Conservation (phyloP, 129 eudicot genomes). For the Logfia minima region DNA sequence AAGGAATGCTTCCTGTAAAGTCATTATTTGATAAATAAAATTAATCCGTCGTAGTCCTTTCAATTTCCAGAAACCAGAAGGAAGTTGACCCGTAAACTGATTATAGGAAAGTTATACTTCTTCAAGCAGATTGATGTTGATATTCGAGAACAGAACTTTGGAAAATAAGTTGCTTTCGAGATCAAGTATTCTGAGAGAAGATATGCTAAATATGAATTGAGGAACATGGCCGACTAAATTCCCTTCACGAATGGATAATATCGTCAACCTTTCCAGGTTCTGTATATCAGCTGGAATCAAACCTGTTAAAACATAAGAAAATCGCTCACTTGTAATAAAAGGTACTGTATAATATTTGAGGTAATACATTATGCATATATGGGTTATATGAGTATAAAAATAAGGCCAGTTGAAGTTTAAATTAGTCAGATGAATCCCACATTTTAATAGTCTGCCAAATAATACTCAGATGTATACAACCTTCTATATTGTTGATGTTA, state of each 20-base stretch:
- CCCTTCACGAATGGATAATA: conserved; percentile 25
- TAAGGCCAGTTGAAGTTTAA: no score
- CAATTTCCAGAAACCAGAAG: conserved; percentile 26
- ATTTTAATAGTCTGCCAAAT: no score
- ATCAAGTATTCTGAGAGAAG: conserved; percentile 32
- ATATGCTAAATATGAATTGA: conserved; percentile 41
- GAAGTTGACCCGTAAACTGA: conserved; percentile 36
- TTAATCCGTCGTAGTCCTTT: conserved; percentile 22
- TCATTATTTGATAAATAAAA: conserved; percentile 28
- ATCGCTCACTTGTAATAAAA: not conserved
- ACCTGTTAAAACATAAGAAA: conserved; percentile 32
- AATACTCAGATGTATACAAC: no score
- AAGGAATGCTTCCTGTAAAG: conserved; percentile 43
- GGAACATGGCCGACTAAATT: conserved; percentile 42
- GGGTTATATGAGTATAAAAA: no score
- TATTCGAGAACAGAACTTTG: conserved; percentile 24
- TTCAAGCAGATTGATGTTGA: conserved; percentile 26
- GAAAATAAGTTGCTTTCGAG: conserved; percentile 31
- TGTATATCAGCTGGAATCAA: conserved; percentile 36
- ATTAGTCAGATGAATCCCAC: no score
- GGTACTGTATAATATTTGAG: not conserved
- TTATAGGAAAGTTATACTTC: conserved; percentile 24
- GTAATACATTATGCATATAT: no score
- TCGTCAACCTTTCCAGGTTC: conserved; percentile 37
- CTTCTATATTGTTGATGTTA: no score